Conservation (phyloP, 768 basidiomycete genomes). For the Coprinopsis sp. region DNA sequence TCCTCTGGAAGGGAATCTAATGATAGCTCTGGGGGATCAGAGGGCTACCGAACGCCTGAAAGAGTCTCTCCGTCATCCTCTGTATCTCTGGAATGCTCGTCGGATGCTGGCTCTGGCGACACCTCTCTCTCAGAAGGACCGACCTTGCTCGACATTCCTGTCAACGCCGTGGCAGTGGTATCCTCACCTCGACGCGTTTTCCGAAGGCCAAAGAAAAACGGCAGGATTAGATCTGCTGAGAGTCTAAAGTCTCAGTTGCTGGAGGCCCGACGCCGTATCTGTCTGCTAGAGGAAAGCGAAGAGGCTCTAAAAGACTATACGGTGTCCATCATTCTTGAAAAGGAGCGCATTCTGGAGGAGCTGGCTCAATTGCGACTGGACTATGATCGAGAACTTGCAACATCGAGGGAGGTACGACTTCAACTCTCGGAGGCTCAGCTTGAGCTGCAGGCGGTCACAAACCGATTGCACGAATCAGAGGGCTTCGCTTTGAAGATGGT, state of each 20-base stretch:
- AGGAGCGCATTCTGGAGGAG: conserved; percentile 21
- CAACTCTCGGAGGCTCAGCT: background rate
- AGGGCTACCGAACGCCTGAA: no score
- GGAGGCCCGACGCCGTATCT: conserved; percentile 12
- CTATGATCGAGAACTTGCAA: conserved; percentile 14
- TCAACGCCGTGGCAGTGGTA: no score
- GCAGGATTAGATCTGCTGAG: no score
- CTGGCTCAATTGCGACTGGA: conserved; percentile 23
- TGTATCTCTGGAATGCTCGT: no score
- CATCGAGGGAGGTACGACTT: conserved; percentile 21
- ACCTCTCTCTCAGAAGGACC: no score
- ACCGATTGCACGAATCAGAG: conserved; percentile 7
- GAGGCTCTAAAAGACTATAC: conserved; percentile 21
- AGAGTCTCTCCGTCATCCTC: no score
- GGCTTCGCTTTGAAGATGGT: conserved; percentile 33
- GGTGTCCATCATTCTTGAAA: conserved; percentile 13
- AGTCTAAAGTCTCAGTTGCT: conserved; percentile 17
- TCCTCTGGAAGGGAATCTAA: no score
- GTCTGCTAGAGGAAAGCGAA: conserved; percentile 25
- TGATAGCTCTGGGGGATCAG: no score
- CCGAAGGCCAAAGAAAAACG: no score
- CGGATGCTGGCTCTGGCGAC: no score
- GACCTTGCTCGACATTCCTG: no score
- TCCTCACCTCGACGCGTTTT: no score
- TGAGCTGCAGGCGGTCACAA: conserved; percentile 2